These are phyloP conservation scores for Vachellia collinsii DNA, from an alignment of 306 rosid species.

Conservation along the genomic window DNA sequence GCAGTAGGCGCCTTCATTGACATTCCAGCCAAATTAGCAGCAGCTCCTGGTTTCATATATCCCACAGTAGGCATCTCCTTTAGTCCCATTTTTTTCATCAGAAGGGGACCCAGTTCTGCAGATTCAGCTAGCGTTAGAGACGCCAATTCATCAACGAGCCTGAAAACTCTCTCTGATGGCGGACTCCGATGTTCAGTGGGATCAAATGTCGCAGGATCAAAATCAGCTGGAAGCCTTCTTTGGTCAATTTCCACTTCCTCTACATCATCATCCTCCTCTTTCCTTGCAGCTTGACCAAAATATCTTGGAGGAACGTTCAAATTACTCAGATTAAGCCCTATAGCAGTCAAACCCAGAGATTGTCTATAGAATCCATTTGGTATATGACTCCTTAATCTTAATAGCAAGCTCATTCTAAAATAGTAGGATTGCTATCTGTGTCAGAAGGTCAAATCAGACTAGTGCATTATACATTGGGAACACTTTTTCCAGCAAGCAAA, in stretches of 20 bases:
- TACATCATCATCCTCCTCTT: conserved; percentile 69
- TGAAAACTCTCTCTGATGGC: conserved; percentile 73
- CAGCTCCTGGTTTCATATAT: conserved; percentile 74
- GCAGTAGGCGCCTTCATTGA: conserved; percentile 53
- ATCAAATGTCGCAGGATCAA: conserved; percentile 83
- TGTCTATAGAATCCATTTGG: conserved; percentile 50
- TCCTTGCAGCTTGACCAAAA: conserved; percentile 70
- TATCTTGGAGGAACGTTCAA: conserved; percentile 45
- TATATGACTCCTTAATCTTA: conserved; percentile 57
- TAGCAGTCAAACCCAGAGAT: conserved; percentile 29
- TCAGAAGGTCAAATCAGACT: conserved; percentile 40
- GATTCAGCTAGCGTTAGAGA: conserved; percentile 75
- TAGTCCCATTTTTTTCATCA: conserved; percentile 72
- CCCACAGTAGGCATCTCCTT: conserved; percentile 70
- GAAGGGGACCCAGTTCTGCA: conserved; percentile 69
- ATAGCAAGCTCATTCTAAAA: conserved; percentile 64
- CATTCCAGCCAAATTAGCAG: conserved; percentile 71
- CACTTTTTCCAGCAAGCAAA: conserved; percentile 29
- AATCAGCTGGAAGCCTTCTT: conserved; percentile 91
- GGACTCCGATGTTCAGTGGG: conserved; percentile 85
- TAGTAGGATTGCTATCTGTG: conserved; percentile 29
- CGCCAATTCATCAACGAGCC: conserved; percentile 85
- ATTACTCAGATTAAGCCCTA: conserved; percentile 33
- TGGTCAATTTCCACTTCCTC: conserved; percentile 91
- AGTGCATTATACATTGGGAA: conserved; percentile 19